Conservation (phyloP, 768 basidiomycete genomes). For the Suillus fuscotomentosus region DNA sequence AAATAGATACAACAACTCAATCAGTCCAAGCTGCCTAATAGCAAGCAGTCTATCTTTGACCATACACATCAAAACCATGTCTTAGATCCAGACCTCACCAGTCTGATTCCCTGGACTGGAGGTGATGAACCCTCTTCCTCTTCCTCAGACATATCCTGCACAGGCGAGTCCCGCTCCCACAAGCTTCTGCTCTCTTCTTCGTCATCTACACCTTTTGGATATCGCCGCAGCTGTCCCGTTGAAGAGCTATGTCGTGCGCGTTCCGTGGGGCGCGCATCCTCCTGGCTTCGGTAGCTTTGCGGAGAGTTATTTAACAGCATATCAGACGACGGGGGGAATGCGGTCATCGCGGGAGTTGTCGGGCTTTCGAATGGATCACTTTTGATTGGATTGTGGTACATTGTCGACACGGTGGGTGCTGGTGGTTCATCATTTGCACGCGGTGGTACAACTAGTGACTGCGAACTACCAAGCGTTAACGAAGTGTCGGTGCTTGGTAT, state of each 20-base stretch:
- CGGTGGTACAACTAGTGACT: slow-evolving; percentile 23
- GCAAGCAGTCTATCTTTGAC: neutral
- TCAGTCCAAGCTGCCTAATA: neutral
- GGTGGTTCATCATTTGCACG: slow-evolving; percentile 29
- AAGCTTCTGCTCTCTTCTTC: slow-evolving; percentile 60
- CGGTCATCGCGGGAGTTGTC: slow-evolving; percentile 26
- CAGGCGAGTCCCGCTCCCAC: slow-evolving; percentile 35
- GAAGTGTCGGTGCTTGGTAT: slow-evolving; percentile 27
- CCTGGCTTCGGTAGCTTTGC: slow-evolving; percentile 5
- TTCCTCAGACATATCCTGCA: slow-evolving; percentile 19
- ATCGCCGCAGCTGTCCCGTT: slow-evolving; percentile 48
- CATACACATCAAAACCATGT: slow-evolving; percentile 18
- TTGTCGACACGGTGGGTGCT: slow-evolving; percentile 23
- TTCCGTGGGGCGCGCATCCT: slow-evolving; percentile 16
- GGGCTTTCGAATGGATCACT: slow-evolving; percentile 30
- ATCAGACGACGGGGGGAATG: slow-evolving; percentile 24
- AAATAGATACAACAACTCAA: neutral
- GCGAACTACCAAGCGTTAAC: slow-evolving; percentile 3
- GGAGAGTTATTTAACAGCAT: slow-evolving; percentile 5
- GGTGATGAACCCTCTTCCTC: slow-evolving; percentile 1
- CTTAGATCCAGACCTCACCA: slow-evolving; percentile 33
- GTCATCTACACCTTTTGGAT: slow-evolving; percentile 51
- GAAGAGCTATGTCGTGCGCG: slow-evolving; percentile 36
- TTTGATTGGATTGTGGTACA: slow-evolving; percentile 6
- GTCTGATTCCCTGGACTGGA: slow-evolving; percentile 34